Evolutionary conservation across 192 early-diverging fungal species (phyloP).

Genomic region (Backusella morwellensis): DNA sequence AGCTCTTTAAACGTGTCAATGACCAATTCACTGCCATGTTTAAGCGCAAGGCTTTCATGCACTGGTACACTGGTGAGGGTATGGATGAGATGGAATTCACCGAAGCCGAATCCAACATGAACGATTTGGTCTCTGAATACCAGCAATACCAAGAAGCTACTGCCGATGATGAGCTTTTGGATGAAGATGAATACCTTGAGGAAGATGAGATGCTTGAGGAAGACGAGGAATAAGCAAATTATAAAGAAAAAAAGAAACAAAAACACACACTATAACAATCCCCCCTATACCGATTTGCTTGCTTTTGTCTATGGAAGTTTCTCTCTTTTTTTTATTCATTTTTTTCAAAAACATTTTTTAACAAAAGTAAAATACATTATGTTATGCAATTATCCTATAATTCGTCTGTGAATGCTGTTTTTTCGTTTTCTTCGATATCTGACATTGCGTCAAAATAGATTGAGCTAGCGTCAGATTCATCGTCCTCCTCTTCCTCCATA

Average conservation of each 20-base stretch:
- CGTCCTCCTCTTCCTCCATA: too few species aligned
- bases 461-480: background rate
- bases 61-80: constrained; percentile 93
- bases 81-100: constrained; percentile 97
- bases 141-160: constrained; percentile 75
- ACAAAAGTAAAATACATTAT: background rate
- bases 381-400: background rate
- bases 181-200: too few species aligned
- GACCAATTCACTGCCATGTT: constrained; percentile 89
- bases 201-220: too few species aligned
- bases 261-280: background rate
- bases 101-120: constrained; percentile 57
- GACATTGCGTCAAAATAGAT: constrained; percentile 3
- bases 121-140: constrained; percentile 22
- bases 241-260: background rate
- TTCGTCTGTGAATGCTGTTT: background rate
- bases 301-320: background rate
- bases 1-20: constrained; percentile 82
- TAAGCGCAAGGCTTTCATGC: constrained; percentile 85
- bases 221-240: background rate
- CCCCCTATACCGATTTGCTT: background rate
- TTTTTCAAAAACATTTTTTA: background rate
- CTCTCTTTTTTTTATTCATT: background rate
- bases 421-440: background rate
- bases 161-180: constrained; percentile 61